Percentiles rank a stretch among this genome's conserved stretches.
Evolutionary conservation across 106 monocot genomes (phyloP).

Genomic region (Dioscorea dumetorum): DNA sequence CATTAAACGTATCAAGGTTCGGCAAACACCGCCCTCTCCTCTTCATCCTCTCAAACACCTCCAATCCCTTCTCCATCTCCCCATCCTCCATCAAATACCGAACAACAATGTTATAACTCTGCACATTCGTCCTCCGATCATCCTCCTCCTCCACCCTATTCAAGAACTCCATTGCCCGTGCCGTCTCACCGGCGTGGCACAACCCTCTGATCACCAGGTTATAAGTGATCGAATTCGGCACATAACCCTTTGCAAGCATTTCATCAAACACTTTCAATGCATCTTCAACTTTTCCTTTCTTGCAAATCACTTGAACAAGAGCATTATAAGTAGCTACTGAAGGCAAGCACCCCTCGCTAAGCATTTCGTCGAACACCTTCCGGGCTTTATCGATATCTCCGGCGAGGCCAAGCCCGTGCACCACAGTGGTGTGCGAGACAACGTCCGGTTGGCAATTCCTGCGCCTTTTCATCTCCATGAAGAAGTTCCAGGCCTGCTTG

Average conservation of each 20-base stretch:
- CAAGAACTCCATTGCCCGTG: conserved; percentile 44
- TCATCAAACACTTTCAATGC: conserved; percentile 67
- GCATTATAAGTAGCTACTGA: conserved; percentile 81
- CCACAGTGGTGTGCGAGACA: conserved; percentile 70
- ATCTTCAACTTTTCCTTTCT: conserved; percentile 51
- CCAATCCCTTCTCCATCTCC: conserved; percentile 3
- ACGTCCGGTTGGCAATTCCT: conserved; percentile 59
- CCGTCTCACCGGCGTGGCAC: conserved; percentile 58
- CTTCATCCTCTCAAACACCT: conserved; percentile 27
- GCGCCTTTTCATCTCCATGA: conserved; percentile 76
- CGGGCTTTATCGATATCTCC: conserved; percentile 51
- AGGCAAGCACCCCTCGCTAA: conserved; percentile 39
- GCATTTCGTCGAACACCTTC: conserved; percentile 82
- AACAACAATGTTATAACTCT: conserved; percentile 1
- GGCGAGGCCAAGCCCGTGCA: conserved; percentile 70
- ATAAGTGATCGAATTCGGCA: conserved; percentile 59
- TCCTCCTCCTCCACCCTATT: conserved; percentile 37
- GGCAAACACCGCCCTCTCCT: conserved; percentile 34
- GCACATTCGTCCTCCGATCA: neutral
- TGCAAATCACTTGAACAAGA: conserved; percentile 73
- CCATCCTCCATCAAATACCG: conserved; percentile 29
- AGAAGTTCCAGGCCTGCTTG: conserved; percentile 55
- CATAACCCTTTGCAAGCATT: conserved; percentile 54
- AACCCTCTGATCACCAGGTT: conserved; percentile 68
- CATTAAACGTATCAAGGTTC: conserved; percentile 66